These are phyloP conservation scores for Shiraia bambusicola DNA, from an alignment of 2,329 filamentous ascomycete species.

Conservation along the genomic window DNA sequence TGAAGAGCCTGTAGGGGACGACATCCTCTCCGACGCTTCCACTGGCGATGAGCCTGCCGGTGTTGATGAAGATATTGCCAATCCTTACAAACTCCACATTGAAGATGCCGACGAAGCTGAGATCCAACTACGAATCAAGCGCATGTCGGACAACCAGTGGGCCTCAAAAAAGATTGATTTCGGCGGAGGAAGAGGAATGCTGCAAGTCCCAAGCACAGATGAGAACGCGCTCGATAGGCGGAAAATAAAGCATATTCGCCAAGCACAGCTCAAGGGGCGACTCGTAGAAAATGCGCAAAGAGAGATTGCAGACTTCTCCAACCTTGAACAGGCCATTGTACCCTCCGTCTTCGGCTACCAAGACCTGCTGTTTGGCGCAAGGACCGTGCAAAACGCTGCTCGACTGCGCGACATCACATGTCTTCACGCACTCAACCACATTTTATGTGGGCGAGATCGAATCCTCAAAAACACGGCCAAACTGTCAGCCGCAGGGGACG, in stretches of 20 bases:
- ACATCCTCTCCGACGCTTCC: slow-evolving; percentile 8
- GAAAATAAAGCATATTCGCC: slow-evolving; percentile 26
- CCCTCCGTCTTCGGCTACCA: slow-evolving; percentile 78
- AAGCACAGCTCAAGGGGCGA: slow-evolving; percentile 38
- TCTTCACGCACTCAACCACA: slow-evolving; percentile 85
- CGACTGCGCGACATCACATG: slow-evolving; percentile 71
- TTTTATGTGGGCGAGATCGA: slow-evolving; percentile 88
- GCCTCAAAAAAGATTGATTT: slow-evolving; percentile 41
- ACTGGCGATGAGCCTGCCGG: slow-evolving; percentile 5
- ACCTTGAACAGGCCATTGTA: slow-evolving; percentile 65
- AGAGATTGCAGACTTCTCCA: slow-evolving; percentile 55
- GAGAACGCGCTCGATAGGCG: slow-evolving; percentile 18
- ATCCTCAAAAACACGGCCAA: slow-evolving; percentile 91
- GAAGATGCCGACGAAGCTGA: slow-evolving; percentile 64
- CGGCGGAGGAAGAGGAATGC: slow-evolving; percentile 30
- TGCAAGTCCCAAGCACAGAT: slow-evolving; percentile 27
- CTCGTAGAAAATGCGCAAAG: slow-evolving; percentile 34
- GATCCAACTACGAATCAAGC: slow-evolving; percentile 55
- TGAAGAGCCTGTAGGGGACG: slow-evolving; percentile 3
- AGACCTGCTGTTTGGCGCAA: slow-evolving; percentile 74
- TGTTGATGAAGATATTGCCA: slow-evolving; percentile 42
- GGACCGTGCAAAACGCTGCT: slow-evolving; percentile 68
- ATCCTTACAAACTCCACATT: slow-evolving; percentile 84
- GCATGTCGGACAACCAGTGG: slow-evolving; percentile 54
- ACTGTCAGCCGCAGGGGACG: slow-evolving; percentile 65